Percentiles rank a stretch among this genome's conserved stretches.
phyloP scores from a whole-genome alignment of 2,329 filamentous ascomycete species.

The Colletotrichum sojae region DNA sequence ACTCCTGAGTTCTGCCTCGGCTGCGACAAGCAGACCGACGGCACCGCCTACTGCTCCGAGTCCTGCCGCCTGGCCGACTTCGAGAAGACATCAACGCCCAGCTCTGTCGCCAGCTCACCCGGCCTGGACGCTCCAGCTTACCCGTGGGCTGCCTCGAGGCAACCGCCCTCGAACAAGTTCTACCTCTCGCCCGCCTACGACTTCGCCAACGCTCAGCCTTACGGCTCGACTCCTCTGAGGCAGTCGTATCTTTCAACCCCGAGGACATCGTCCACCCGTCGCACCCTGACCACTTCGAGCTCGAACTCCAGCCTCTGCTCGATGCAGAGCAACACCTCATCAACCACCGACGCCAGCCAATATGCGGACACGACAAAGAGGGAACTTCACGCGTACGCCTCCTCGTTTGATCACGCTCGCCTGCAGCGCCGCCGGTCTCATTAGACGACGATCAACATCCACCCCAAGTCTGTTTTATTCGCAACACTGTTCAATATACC shows the following conservation, averaged over 20 bases:
- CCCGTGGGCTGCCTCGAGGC: slow-evolving; percentile 60
- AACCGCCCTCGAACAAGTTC: slow-evolving; percentile 63
- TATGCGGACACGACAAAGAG: slow-evolving; percentile 83
- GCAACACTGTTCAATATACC: slow-evolving; percentile 42
- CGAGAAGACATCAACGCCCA: slow-evolving; percentile 75
- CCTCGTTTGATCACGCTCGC: slow-evolving; percentile 88
- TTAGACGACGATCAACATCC: slow-evolving; percentile 50
- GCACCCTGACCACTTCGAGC: slow-evolving; percentile 76
- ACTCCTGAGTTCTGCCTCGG: slow-evolving; percentile 93
- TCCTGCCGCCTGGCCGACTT: slow-evolving; percentile 90
- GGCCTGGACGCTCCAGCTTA: slow-evolving; percentile 65
- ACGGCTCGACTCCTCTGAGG: slow-evolving; percentile 64
- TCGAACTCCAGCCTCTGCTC: slow-evolving; percentile 90
- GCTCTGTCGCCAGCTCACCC: slow-evolving; percentile 72
- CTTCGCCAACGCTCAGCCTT: slow-evolving; percentile 76
- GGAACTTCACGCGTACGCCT: slow-evolving; percentile 88
- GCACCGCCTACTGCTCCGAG: slow-evolving; percentile 91
- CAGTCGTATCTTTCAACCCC: slow-evolving; percentile 56
- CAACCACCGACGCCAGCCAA: slow-evolving; percentile 64
- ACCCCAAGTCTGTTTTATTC: slow-evolving; percentile 43
- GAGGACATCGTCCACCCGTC: slow-evolving; percentile 46
- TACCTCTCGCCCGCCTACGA: slow-evolving; percentile 82
- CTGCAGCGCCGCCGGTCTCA: slow-evolving; percentile 70
- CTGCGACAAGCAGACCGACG: slow-evolving; percentile 90
- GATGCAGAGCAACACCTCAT: slow-evolving; percentile 74